These are phyloP conservation scores for Fraxinus albicans DNA, from an alignment of 305 asterid genomes.

Conservation along the genomic window DNA sequence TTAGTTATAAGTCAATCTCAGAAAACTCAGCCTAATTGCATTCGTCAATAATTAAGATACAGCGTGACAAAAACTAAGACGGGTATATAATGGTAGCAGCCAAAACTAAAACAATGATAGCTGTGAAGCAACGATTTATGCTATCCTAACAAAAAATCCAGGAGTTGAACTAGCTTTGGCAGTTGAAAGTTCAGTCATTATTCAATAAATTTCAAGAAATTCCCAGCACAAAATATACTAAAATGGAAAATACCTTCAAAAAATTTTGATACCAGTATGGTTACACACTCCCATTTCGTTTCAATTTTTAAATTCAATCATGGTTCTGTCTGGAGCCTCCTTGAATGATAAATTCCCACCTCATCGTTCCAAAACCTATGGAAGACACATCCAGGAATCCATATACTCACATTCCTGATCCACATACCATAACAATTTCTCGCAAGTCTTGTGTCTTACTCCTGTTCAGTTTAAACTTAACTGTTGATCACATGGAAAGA, in stretches of 20 bases:
- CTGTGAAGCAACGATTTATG: not conserved
- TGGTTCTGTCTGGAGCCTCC: not conserved
- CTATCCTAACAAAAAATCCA: not conserved
- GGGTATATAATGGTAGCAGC: not conserved
- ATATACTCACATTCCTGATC: constrained; percentile 14
- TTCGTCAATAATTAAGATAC: not conserved
- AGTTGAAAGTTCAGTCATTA: not conserved
- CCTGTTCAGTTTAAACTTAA: constrained; percentile 29
- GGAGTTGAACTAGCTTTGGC: not conserved
- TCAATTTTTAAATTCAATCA: constrained; percentile 6
- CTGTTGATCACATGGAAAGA: constrained; percentile 34
- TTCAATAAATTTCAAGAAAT: constrained; percentile 1
- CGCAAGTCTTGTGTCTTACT: constrained; percentile 12
- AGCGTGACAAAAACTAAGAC: not conserved
- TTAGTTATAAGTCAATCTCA: not conserved
- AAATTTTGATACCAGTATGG: constrained; percentile 4
- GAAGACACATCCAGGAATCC: constrained; percentile 23
- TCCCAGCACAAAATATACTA: constrained; percentile 1
- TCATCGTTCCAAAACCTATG: not conserved
- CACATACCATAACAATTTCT: constrained; percentile 21
- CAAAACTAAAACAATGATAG: not conserved
- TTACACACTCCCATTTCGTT: constrained; percentile 13
- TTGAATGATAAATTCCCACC: constrained; percentile 7
- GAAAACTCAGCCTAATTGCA: not conserved
- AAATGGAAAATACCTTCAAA: constrained; percentile 20